A percentile compares a stretch with the other conserved stretches of the same genome.
Evolutionary conservation across 345 rosid genomes (phyloP).

Genomic region (Populus simonii): DNA sequence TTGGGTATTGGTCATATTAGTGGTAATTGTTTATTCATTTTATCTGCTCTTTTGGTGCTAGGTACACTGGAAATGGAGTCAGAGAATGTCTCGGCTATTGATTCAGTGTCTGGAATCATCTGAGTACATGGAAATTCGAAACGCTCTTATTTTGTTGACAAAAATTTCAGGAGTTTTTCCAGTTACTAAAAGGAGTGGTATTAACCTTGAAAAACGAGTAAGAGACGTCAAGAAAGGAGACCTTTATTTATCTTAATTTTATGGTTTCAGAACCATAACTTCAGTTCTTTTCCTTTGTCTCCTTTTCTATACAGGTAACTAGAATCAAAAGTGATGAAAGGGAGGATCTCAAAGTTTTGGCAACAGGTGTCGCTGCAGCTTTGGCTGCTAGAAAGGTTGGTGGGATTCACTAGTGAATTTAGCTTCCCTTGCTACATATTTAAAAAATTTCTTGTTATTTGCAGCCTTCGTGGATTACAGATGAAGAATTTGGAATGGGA

Average conservation of each 20-base stretch:
- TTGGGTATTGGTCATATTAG: neutral
- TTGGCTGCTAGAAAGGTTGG: conserved; percentile 93
- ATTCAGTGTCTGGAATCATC: conserved; percentile 95
- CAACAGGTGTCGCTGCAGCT: conserved; percentile 98
- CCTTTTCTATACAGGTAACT: conserved; percentile 53
- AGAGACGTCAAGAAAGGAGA: conserved; percentile 21
- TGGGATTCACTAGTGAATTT: conserved; percentile 11
- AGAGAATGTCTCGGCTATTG: conserved; percentile 84
- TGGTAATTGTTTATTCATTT: neutral
- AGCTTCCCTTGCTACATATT: neutral
- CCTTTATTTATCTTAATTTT: conserved; percentile 6
- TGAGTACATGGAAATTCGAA: conserved; percentile 98
- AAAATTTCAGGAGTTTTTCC: conserved; percentile 95
- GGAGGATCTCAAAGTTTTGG: conserved; percentile 99
- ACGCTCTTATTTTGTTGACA: conserved; percentile 88
- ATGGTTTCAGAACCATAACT: conserved; percentile 14
- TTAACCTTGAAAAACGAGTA: conserved; percentile 98
- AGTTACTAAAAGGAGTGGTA: conserved; percentile 94
- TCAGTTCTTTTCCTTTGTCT: conserved; percentile 3
- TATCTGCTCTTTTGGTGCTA: conserved; percentile 34
- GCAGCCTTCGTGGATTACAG: conserved; percentile 97
- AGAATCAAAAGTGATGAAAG: conserved; percentile 92
- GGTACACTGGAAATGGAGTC: conserved; percentile 99
- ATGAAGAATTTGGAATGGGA: conserved; percentile 99
- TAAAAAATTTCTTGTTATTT: conserved; percentile 12